phyloP scores from a whole-genome alignment of 805 yeast genomes.

The Candida tibetensis region DNA sequence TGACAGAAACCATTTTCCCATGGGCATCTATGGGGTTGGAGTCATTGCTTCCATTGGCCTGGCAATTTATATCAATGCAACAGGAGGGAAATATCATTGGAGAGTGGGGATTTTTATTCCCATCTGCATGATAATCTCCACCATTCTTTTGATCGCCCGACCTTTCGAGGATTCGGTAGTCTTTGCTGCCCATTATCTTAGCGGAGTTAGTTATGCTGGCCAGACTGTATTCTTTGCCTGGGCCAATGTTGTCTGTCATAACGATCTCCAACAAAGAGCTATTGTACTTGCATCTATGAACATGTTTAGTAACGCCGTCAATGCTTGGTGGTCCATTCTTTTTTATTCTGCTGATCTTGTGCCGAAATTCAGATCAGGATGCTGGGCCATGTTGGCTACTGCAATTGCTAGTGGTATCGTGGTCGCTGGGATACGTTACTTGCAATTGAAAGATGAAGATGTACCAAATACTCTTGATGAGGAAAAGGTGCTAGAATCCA shows the following conservation, averaged over 20 bases:
- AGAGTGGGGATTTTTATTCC: constrained; percentile 48
- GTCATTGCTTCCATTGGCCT: constrained; percentile 43
- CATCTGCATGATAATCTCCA: constrained; percentile 39
- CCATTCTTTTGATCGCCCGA: constrained; percentile 44
- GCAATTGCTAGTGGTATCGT: constrained; percentile 40
- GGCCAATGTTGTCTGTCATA: constrained; percentile 58
- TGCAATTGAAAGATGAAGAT: constrained; percentile 39
- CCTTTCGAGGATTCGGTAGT: constrained; percentile 39
- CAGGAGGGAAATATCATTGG: constrained; percentile 47
- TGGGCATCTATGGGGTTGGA: constrained; percentile 54
- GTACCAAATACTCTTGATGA: neutral
- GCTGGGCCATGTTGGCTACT: constrained; percentile 58
- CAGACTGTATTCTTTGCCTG: constrained; percentile 62
- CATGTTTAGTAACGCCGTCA: constrained; percentile 60
- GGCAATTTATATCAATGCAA: constrained; percentile 43
- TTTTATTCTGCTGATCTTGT: constrained; percentile 52
- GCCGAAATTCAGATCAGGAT: constrained; percentile 51
- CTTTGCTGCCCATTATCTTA: constrained; percentile 54
- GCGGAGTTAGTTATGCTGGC: constrained; percentile 56
- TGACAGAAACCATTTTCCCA: constrained; percentile 51
- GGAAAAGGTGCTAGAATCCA: neutral
- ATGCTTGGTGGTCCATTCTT: constrained; percentile 62
- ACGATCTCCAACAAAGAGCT: constrained; percentile 63
- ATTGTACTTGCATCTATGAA: constrained; percentile 64
- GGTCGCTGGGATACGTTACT: constrained; percentile 39